These are phyloP conservation scores for Xylariaceae sp. DNA, from an alignment of 2,329 filamentous ascomycete species.

Conservation along the genomic window DNA sequence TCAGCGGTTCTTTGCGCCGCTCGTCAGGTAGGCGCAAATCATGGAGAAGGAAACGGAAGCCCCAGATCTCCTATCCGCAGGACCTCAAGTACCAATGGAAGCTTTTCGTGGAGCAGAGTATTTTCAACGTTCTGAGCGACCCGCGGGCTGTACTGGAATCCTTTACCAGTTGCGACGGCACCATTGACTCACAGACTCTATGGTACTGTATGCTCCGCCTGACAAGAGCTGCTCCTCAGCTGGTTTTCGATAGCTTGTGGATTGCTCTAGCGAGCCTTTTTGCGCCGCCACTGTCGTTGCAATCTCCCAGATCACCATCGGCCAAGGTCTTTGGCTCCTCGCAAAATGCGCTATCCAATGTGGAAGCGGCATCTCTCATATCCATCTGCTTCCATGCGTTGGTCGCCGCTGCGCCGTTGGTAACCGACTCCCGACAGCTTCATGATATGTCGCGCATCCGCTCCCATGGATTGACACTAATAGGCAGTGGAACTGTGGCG, in stretches of 20 bases:
- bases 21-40: conserved; percentile 26
- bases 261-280: conserved; percentile 56
- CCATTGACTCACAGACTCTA: conserved; percentile 57
- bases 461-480: conserved; percentile 49
- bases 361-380: conserved; percentile 50
- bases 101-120: conserved; percentile 58
- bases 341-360: conserved; percentile 39
- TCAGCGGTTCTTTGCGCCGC: conserved; percentile 29
- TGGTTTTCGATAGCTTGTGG: conserved; percentile 65
- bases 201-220: conserved; percentile 62
- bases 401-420: conserved; percentile 53
- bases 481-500: conserved; percentile 42
- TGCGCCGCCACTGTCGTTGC: conserved; percentile 45
- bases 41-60: conserved; percentile 33
- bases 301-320: conserved; percentile 37
- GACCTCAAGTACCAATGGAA: conserved; percentile 50
- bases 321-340: conserved; percentile 34
- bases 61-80: conserved; percentile 24
- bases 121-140: conserved; percentile 61
- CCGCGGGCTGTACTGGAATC: conserved; percentile 52
- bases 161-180: conserved; percentile 49
- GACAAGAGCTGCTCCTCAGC: conserved; percentile 51
- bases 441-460: conserved; percentile 59
- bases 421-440: conserved; percentile 44
- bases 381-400: conserved; percentile 61